Conservation (phyloP, 2,329 filamentous ascomycete species). For the Endocalyx cinctus region DNA sequence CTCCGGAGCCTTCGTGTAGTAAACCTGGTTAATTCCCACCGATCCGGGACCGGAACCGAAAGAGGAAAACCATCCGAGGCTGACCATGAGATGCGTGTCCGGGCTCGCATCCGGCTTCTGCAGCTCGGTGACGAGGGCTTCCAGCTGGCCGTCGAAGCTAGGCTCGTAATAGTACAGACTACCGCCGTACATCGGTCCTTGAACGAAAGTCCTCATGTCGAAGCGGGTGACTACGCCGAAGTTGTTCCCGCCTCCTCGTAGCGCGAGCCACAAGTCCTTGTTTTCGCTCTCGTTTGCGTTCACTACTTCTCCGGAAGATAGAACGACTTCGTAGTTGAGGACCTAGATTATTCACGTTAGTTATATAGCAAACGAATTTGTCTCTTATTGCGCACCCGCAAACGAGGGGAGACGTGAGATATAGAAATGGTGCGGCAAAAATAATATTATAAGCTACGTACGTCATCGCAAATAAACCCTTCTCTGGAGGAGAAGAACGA, state of each 20-base stretch:
- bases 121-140: constrained; percentile 4
- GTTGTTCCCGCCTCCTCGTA: constrained; percentile 40
- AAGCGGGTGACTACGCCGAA: constrained; percentile 27
- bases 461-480: constrained; percentile 35
- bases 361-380: no score
- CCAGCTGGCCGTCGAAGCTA: constrained; percentile 3
- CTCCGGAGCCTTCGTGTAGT: constrained; percentile 4
- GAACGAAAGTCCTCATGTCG: constrained; percentile 9
- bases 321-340: constrained; percentile 34
- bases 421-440: no score
- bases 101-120: background rate
- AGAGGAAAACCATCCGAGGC: background rate
- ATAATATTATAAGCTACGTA: no score
- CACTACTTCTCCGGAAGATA: constrained; percentile 33
- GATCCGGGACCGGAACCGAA: background rate
- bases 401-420: no score
- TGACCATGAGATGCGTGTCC: constrained; percentile 4
- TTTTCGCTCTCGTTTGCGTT: constrained; percentile 31
- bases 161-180: background rate
- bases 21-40: constrained; percentile 5
- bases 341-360: no score
- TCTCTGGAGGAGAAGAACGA: constrained; percentile 34
- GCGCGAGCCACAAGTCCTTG: constrained; percentile 35
- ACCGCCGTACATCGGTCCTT: background rate
- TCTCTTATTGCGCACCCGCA: no score